Evolutionary conservation across 108 stramenopile genomes (phyloP), one percentile per base, ranked within the genome.

Genomic region (Chaetoceros tenuissimus): DNA sequence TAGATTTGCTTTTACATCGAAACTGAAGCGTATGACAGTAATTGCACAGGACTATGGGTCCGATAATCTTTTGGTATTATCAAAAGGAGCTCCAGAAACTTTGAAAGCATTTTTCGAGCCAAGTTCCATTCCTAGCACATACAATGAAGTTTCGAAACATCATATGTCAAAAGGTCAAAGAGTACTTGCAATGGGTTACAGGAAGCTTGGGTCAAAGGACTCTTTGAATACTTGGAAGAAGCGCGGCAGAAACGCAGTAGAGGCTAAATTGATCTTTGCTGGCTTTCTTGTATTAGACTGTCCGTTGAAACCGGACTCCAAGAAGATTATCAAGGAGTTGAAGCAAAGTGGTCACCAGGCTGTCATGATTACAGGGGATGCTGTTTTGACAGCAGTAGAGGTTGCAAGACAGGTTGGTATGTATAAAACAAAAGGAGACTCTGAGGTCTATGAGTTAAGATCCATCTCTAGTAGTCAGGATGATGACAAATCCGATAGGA

Each of bases 321-420:
- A 62, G 43, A 50, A 75, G n/a, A 87, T 97, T 2, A 68, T 98
- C 27, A 55, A 79, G 43, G 89, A 96, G 55, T 65, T 99, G 19
- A 59, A 63, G 22, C 65, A 51, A 48, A 76, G 86, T 29, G 67
- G 73, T 13, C 91, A 96, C 51, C 31, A 59, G 16, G 63, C 72
- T 22, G 79, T 87, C 26, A 96, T 99, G 94, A 94, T 98, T 51
- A 99, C 98, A 13, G 98, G 98, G 51, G 98, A 99, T 68, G 81
- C 85, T 19, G 72, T 89, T 8, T 70, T 96, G 53, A 99, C 98
- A 31, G 98, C 97, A 0, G 85, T 75, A 19, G 87, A 95, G 46
- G 96, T 99, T 25, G 95, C 94, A 24, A 63, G 87, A 30, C 82
- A 89, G 60, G 89, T 92, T 5, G 79, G 77, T 3, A 87, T 96